A percentile compares a stretch with the other conserved stretches of the same genome.
These are phyloP conservation scores for Trypanosomatidae sp. DNA, from an alignment of 208 protist species.

Conservation along the genomic window DNA sequence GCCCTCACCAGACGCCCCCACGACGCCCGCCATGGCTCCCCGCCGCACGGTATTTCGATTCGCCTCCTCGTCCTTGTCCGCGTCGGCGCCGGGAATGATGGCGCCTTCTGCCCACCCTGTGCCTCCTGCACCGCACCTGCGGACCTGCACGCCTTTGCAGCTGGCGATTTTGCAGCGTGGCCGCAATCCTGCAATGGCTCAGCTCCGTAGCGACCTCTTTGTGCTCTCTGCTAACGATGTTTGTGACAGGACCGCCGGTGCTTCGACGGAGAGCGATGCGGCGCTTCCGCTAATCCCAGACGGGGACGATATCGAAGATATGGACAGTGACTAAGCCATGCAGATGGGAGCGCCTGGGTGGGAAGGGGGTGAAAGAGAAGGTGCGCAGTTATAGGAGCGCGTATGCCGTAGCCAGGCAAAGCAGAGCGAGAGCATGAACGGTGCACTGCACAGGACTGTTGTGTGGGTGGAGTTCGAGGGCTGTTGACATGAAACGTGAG, in stretches of 20 bases:
- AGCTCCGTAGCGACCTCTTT: slow-evolving; percentile 16
- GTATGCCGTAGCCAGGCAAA: background rate
- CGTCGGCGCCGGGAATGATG: background rate
- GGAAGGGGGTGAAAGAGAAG: background rate
- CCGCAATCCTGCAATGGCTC: slow-evolving; percentile 5
- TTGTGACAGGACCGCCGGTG: background rate
- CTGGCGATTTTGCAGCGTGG: slow-evolving; percentile 26
- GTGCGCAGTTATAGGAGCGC: background rate
- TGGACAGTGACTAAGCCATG: background rate
- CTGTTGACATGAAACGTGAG: background rate
- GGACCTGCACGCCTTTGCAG: slow-evolving; percentile 21
- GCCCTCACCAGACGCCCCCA: background rate
- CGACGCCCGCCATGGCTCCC: background rate
- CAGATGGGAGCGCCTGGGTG: background rate
- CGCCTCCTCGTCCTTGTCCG: slow-evolving; percentile 3
- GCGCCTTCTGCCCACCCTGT: background rate
- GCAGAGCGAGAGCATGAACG: background rate
- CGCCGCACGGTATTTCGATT: slow-evolving; percentile 43
- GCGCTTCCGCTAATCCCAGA: slow-evolving; percentile 21
- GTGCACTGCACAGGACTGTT: background rate
- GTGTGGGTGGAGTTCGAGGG: background rate
- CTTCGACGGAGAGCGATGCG: background rate
- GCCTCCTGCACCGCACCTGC: background rate
- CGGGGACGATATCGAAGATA: slow-evolving; percentile 26
- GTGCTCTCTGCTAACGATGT: background rate